These are phyloP conservation scores for Vigna unguiculata DNA, from an alignment of 306 rosid species.

Conservation along the genomic window DNA sequence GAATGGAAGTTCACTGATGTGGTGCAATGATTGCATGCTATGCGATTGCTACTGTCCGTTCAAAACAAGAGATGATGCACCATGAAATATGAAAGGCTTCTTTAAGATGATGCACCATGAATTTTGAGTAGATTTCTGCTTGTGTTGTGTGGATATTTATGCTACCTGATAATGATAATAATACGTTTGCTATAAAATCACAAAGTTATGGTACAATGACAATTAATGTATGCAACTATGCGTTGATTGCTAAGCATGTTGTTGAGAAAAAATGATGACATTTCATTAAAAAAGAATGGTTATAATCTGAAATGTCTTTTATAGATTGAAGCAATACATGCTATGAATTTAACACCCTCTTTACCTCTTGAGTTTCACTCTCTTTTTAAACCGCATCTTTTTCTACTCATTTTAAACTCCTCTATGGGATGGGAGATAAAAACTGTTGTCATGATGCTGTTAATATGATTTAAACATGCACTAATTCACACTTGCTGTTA, in stretches of 20 bases:
- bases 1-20: constrained; percentile 9
- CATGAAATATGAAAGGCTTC: constrained; percentile 24
- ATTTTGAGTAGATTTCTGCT: constrained; percentile 18
- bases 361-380: no score
- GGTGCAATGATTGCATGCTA: constrained; percentile 4
- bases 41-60: background rate
- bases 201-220: background rate
- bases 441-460: no score
- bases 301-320: no score
- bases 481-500: no score
- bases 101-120: background rate
- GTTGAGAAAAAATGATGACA: no score
- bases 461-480: no score
- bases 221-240: background rate
- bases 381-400: no score
- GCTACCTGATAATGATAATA: constrained; percentile 15
- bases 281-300: no score
- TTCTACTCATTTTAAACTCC: no score
- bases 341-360: no score
- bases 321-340: no score
- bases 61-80: background rate
- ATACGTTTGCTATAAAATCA: background rate
- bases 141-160: constrained; percentile 2
- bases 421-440: no score
- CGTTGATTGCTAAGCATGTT: background rate